Evolutionary conservation across 2,329 filamentous ascomycete species (phyloP), one percentile per base, ranked within the genome.

Genomic region (Alternaria gaisen): DNA sequence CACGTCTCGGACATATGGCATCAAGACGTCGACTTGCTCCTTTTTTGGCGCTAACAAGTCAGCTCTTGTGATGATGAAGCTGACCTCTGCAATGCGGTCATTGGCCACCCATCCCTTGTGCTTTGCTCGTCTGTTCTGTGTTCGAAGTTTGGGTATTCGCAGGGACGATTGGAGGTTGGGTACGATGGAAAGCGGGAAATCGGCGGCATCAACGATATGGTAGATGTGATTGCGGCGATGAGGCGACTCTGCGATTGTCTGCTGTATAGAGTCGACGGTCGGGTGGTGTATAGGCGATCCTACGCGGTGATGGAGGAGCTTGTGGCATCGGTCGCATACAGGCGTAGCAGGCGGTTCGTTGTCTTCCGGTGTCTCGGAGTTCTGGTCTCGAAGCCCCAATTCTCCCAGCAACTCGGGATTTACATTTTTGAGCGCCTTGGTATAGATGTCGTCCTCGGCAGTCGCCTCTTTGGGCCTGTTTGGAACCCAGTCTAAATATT

Each of bases 191-290:
- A 99, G 91, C 20, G 95, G 95, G 66, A 99, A 98, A 79, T 99
- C 95, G 61, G 94, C 95, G 3, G 95, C 94, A 74, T 99, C 95
- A 22, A 99, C 83, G 26, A 99, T 85, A 79, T 99, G 95, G 76
- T 98, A 99, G 63, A 99, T 90, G 79, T 97, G 92, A 72, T 99
- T 98, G 75, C 91, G 87, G 75, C 91, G 91, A 80, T 96, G 90
- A 0, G 94, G 94, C 1, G 94, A 97, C 78, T 97, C 92, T 54
- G 90, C 86, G 53, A 99, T 91, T 16, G 93, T 97, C 64, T 93
- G 90, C 66, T 89, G 88, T 53, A 99, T 88, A 3, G 92, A 89
- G 43, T 93, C 86, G 64, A 97, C 85, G 1, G 90, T 90, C 0
- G 95, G 95, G 73, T 97, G 92, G 56, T 87, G 85, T 69, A 96